phyloP scores from a whole-genome alignment of 768 basidiomycete species.

The Leucosporidium yakuticum region DNA sequence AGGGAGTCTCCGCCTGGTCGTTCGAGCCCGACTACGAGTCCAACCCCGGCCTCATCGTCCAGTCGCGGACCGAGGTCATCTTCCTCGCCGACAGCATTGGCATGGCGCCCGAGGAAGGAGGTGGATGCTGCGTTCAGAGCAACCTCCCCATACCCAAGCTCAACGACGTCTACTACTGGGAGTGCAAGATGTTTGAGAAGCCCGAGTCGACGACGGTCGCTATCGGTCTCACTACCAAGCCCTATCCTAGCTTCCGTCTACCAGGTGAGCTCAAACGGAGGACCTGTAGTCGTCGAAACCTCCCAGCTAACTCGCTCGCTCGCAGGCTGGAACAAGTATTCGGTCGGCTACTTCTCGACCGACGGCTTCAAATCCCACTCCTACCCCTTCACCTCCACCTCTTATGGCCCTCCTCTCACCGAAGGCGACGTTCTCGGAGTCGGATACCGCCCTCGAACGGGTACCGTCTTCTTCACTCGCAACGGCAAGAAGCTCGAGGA shows the following conservation, averaged over 20 bases:
- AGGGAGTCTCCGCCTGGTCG: conserved; percentile 98
- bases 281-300: background rate
- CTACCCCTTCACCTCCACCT: conserved; percentile 80
- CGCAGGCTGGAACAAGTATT: conserved; percentile 76
- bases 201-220: conserved; percentile 79
- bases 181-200: conserved; percentile 98
- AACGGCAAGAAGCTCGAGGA: conserved; percentile 97
- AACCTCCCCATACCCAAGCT: conserved; percentile 94
- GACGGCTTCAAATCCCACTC: conserved; percentile 97
- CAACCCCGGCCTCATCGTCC: conserved; percentile 74
- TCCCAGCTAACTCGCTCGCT: background rate
- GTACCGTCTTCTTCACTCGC: conserved; percentile 97
- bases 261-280: conserved; percentile 35
- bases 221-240: conserved; percentile 91
- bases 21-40: conserved; percentile 99
- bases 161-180: conserved; percentile 99
- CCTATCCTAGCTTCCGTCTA: conserved; percentile 88
- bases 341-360: conserved; percentile 82
- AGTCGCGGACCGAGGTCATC: conserved; percentile 92
- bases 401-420: conserved; percentile 76
- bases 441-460: conserved; percentile 90
- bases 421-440: conserved; percentile 95
- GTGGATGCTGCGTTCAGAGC: conserved; percentile 89
- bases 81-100: conserved; percentile 60
- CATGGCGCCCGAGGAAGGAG: conserved; percentile 72